A percentile compares a stretch with the other conserved stretches of the same genome.
Evolutionary conservation across 805 yeast species (phyloP).

Genomic region (Brettanomyces anomalus): DNA sequence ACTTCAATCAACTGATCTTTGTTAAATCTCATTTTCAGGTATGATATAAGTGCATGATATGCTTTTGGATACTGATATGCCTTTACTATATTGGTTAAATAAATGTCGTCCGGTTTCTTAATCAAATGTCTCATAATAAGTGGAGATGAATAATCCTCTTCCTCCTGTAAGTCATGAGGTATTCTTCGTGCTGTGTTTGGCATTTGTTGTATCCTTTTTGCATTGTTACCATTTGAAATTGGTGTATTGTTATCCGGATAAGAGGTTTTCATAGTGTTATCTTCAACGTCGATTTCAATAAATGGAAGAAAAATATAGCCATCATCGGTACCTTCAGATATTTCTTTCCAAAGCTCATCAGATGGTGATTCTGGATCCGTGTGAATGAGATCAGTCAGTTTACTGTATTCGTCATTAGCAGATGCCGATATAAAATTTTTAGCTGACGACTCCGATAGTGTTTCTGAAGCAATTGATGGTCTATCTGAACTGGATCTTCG

Average conservation of each 20-base stretch:
- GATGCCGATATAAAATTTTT: constrained; percentile 24
- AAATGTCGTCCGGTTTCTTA: constrained; percentile 42
- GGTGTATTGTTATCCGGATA: constrained; percentile 26
- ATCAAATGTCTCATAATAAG: constrained; percentile 47
- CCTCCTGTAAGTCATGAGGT: constrained; percentile 30
- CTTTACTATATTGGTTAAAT: constrained; percentile 30
- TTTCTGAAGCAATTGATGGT: not conserved
- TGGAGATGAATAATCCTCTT: constrained; percentile 46
- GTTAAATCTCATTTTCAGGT: constrained; percentile 43
- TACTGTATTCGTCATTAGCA: constrained; percentile 28
- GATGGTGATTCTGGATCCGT: constrained; percentile 28
- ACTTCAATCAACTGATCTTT: constrained; percentile 30
- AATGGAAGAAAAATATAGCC: constrained; percentile 18
- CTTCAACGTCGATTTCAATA: constrained; percentile 21
- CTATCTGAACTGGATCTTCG: not conserved
- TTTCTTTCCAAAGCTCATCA: constrained; percentile 21
- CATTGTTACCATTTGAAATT: constrained; percentile 41
- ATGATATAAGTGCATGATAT: constrained; percentile 50
- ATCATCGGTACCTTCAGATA: constrained; percentile 13
- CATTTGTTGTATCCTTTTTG: constrained; percentile 24
- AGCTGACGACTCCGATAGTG: constrained; percentile 8
- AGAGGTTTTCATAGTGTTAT: constrained; percentile 23
- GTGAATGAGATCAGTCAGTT: constrained; percentile 30
- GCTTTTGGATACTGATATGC: constrained; percentile 57
- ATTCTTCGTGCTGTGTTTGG: constrained; percentile 39